Evolutionary conservation across 805 yeast species (phyloP), one percentile per base, ranked within the genome.

Genomic region (Lipomyces japonicus): DNA sequence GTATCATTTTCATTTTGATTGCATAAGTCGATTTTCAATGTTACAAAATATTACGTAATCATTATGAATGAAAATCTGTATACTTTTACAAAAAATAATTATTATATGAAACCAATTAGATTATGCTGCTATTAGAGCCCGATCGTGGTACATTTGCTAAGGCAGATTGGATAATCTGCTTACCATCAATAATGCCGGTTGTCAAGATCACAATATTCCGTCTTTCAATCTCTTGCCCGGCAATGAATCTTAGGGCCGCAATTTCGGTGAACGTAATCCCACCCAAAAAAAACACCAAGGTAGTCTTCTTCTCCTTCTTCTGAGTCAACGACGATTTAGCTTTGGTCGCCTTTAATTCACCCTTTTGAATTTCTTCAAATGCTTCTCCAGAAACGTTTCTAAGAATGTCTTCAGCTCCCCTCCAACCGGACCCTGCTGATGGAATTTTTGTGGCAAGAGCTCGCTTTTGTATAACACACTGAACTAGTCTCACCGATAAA

Each of bases 181-280:
- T 61, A 3, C 80, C 79, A 47, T 70, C 74, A 22, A 73, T 67
- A 3, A 77, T 62, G 0, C 76, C 75, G 42, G 79, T 81, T 2
- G 79, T 68, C 2, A 77, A 63, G 1, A 80, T 67, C 4, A 78
- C 58, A 37, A 79, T 64, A 31, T 71, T 65, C 19, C 56, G 34
- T 21, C 56, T 60, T 69, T 74, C 44, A 63, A 51, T 14, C 66
- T 59, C 34, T 67, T 53, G 55, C 18, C 70, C 68, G 49, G 85
- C 79, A n/a, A 86, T 71, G 46, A 73, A 75, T 60, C 82, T 72
- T 41, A 91, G 68, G 2, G 89, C 81, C 2, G 91, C 79, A 16
- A 90, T 71, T 66, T 91, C 98, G 6, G 93, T 80, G 63, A 86
- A 75, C 0, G 97, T 87, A 5, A 90, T 70, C 0, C 98, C 97